Percentiles rank a stretch among this genome's conserved stretches.
phyloP scores from a whole-genome alignment of 805 yeast species.

The Wickerhamiella azyma region DNA sequence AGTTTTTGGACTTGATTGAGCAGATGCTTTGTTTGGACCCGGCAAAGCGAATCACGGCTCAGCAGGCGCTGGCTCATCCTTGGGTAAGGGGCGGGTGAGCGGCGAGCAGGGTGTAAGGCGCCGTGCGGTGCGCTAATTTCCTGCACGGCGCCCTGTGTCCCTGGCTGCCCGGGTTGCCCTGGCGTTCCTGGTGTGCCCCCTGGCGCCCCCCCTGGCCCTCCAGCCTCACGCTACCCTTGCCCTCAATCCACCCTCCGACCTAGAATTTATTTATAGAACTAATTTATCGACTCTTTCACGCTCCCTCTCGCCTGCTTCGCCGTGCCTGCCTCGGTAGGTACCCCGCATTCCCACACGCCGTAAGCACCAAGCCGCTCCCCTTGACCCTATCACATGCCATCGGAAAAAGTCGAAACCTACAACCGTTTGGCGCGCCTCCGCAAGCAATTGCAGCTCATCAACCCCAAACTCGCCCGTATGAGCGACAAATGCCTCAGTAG shows the following conservation, averaged over 20 bases:
- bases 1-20: conserved; percentile 55
- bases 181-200: too few species aligned
- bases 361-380: too few species aligned
- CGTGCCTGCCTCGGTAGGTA: neutral
- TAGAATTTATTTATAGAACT: neutral
- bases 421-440: conserved; percentile 12
- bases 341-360: too few species aligned
- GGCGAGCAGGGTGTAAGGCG: too few species aligned
- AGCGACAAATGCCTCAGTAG: conserved; percentile 19
- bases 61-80: conserved; percentile 64
- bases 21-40: conserved; percentile 63
- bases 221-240: too few species aligned
- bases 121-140: too few species aligned
- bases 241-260: too few species aligned
- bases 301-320: neutral
- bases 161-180: too few species aligned
- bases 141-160: too few species aligned
- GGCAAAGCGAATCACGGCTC: conserved; percentile 53
- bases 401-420: conserved; percentile 7
- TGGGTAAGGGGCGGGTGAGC: conserved; percentile 28
- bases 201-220: too few species aligned
- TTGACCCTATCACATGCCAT: neutral
- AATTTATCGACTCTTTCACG: neutral
- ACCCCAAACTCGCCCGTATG: conserved; percentile 12
- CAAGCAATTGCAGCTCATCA: conserved; percentile 2